Evolutionary conservation across 75 land plant species (phyloP), one percentile per base, ranked within the genome.

Genomic region (Gnetum montanum): DNA sequence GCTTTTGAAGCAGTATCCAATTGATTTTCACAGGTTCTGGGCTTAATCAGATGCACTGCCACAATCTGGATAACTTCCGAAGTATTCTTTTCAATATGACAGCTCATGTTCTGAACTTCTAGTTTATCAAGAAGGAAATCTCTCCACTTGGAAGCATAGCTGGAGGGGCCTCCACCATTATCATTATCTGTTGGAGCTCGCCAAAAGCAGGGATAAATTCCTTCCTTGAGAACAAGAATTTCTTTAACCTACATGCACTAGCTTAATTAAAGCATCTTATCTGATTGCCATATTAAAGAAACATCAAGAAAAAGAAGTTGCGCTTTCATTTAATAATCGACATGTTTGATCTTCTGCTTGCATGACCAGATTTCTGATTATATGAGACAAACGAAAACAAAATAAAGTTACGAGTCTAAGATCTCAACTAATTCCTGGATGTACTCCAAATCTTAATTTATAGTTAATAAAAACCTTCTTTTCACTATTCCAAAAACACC

Each of bases 171-270:
- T 57, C 99, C 99, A 7, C 99, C 99, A 63, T 86, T 95, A 64
- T 95, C 99, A 72, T 95, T 95, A 61, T 95, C 99, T 8, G 88
- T 95, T 18, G 82, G 96, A 43, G 99, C 99, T 48, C 99, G 62
- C 88, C 92, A 95, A 46, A 90, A 81, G 73, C 92, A 90, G 27
- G 99, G 96, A 6, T 76, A 22, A 30, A 94, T 71, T 23, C 99
- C 99, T 24, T 46, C 67, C 3, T 35, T 36, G 50, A 82, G 63
- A n/a, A 95, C 49, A n/a, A 58, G 38, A 60, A 54, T 50, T 25
- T 72, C 80, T 23, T 62, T 64, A 48, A 90, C 81, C 99, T 95
- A 67, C 11, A 16, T 64, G 63, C 48, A 33, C 24, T 4, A 34
- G 22, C 18, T 31, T 31, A 53, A 7, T 33, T 53, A 12, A 31